A percentile compares a stretch with the other conserved stretches of the same genome.
Conservation (phyloP, 1,284 basidiomycete species). For the Irpex lacteus region DNA sequence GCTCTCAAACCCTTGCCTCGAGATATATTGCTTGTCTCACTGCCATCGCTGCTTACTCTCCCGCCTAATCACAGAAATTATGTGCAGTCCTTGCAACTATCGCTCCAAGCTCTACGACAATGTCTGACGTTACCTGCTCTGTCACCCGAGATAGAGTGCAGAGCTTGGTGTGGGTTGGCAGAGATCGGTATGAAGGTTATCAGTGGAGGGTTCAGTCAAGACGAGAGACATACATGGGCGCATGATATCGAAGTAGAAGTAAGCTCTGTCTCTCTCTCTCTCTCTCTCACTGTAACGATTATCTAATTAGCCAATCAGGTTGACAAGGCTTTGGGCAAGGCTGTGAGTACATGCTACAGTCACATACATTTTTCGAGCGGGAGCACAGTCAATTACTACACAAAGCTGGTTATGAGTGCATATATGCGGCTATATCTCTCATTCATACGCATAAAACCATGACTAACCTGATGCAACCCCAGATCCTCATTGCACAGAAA, state of each 20-base stretch:
- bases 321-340: conserved; percentile 49
- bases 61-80: conserved; percentile 60
- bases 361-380: too few species aligned
- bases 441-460: background rate
- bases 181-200: conserved; percentile 62
- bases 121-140: conserved; percentile 51
- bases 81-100: conserved; percentile 50
- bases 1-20: conserved; percentile 40
- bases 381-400: background rate
- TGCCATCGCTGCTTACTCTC: conserved; percentile 57
- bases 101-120: conserved; percentile 50
- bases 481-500: conserved; percentile 65
- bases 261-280: conserved; percentile 9
- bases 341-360: conserved; percentile 17
- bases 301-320: conserved; percentile 31
- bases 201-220: conserved; percentile 39
- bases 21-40: conserved; percentile 50
- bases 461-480: background rate
- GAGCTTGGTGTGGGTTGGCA: conserved; percentile 63
- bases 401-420: background rate
- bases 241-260: conserved; percentile 53
- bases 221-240: conserved; percentile 41
- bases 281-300: background rate
- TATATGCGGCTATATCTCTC: conserved; percentile 7
- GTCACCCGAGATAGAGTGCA: conserved; percentile 58